Base-by-base conservation (phyloP, 139 green algal genomes). In the Coelastrella sp. region DNA sequence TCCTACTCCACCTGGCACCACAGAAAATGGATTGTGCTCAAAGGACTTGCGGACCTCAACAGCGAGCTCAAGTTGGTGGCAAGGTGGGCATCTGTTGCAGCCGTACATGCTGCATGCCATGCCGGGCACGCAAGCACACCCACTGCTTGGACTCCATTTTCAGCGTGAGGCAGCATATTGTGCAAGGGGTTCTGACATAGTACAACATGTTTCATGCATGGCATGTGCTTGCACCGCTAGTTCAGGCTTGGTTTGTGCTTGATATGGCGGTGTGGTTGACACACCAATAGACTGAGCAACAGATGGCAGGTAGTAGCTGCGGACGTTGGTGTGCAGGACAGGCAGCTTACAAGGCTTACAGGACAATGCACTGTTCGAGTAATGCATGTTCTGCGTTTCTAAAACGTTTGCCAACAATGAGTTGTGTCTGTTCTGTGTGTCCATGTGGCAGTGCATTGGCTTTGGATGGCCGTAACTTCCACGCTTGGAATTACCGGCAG, bases 1-100 rank as follows among this genome's bases (percentile, higher is more conserved):
- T 97, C 96, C 0, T 99, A 99, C 86, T 92, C 95, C 22, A 93
- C 97, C 5, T 99, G 98, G 98, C 95, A 99, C 93, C 98, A 99
- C 93, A 94, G 98, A 74, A 95, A 96, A 88, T 99, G 97, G 98
- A 80, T 97, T 13, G 92, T 98, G 54, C 60, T 86, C 13, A 78
- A 93, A 58, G 89, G 96, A 16, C 80, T 95, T 8, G 79, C 86
- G 6, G 91, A 93, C 5, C 87, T 97, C 77, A 90, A 96, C 17
- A 77, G 68, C 2, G 95, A 98, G 89, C 74, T 97, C 13, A 20
- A 88, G 60, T 92, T 97, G 78, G 93, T 96, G 58, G 74, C 85
- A 20, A 92, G 83, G 92, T 94, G 74, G 66, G 59, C 4, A 71
- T 71, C 10, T 71, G 10, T 71, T 71, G 61, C 10, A 19, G 61